Conservation (phyloP, 176 grass and related monocot genomes). For the Musa itinerans region DNA sequence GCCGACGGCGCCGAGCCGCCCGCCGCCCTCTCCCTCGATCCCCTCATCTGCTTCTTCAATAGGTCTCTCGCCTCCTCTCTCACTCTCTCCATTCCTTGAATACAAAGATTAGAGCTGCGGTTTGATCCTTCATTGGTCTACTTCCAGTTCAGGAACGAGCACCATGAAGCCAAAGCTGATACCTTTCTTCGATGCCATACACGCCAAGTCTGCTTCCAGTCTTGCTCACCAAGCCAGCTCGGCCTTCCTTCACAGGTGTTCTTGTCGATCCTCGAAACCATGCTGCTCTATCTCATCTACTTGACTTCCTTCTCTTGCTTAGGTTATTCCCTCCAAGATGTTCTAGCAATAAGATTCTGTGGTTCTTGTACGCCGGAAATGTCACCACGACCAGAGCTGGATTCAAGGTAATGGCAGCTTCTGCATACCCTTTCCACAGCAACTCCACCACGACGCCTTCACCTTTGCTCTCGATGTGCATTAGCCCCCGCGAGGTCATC, state of each 20-base stretch:
- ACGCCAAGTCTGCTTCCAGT: conserved; percentile 8
- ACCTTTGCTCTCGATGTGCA: conserved; percentile 9
- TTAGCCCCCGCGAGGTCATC: conserved; percentile 24
- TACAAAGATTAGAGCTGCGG: too few relatives aligned
- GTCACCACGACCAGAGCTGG: conserved; percentile 26
- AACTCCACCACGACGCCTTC: not conserved
- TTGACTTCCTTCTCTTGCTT: not conserved
- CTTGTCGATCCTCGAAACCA: not conserved
- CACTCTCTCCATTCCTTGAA: not conserved
- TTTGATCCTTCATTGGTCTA: not conserved
- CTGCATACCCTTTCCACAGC: conserved; percentile 17
- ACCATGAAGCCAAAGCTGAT: conserved; percentile 24
- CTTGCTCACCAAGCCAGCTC: conserved; percentile 13
- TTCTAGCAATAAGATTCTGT: conserved; percentile 15
- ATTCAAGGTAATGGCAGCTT: conserved; percentile 19
- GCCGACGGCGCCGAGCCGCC: conserved; percentile 13
- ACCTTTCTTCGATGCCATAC: conserved; percentile 23
- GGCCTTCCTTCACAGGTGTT: conserved; percentile 22
- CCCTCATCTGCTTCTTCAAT: conserved; percentile 33
- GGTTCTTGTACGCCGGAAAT: conserved; percentile 28
- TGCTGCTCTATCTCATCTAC: not conserved
- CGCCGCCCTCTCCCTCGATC: conserved; percentile 20
- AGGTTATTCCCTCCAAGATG: conserved; percentile 23
- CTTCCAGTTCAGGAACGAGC: conserved; percentile 32
- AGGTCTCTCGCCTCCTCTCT: not conserved